Conservation (phyloP, 2,329 filamentous ascomycete genomes). For the Dactylellina drechsleri region DNA sequence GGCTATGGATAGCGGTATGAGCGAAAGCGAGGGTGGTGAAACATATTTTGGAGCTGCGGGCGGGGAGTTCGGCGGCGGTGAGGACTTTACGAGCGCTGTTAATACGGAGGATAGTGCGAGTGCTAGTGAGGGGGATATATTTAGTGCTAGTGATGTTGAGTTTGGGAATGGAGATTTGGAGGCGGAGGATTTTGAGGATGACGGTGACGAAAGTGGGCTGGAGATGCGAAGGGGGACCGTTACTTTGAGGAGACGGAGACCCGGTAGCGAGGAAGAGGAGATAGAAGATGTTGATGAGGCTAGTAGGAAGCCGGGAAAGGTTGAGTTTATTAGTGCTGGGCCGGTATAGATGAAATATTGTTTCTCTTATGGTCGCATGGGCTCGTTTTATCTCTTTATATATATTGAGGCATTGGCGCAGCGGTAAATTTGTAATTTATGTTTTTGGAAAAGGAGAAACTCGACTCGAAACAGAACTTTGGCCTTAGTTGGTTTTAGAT, state of each 20-base stretch:
- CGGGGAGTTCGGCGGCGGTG: conserved; percentile 44
- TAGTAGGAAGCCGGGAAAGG: conserved; percentile 28
- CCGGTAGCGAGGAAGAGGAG: not conserved
- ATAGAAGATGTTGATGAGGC: conserved; percentile 24
- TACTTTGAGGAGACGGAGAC: conserved; percentile 2
- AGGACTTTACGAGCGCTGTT: conserved; percentile 43
- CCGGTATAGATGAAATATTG: conserved; percentile 14
- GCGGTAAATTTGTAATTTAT: conserved; percentile 26
- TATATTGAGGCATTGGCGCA: conserved; percentile 8
- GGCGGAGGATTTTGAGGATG: conserved; percentile 25
- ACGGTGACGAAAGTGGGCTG: conserved; percentile 28
- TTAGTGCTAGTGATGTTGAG: conserved; percentile 43
- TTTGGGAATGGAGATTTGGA: not conserved
- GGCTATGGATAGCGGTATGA: conserved; percentile 26
- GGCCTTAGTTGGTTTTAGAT: not conserved
- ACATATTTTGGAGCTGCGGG: conserved; percentile 47
- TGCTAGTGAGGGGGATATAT: conserved; percentile 42
- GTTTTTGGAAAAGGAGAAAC: not conserved
- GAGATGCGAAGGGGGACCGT: conserved; percentile 29
- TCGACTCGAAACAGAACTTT: not conserved
- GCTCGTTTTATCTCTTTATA: not conserved
- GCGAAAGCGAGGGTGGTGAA: conserved; percentile 23
- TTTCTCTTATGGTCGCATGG: not conserved
- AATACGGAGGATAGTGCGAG: conserved; percentile 49
- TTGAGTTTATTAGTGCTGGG: conserved; percentile 46